phyloP scores from a whole-genome alignment of 495 filamentous ascomycete species.

The Daldinia bambusicola region DNA sequence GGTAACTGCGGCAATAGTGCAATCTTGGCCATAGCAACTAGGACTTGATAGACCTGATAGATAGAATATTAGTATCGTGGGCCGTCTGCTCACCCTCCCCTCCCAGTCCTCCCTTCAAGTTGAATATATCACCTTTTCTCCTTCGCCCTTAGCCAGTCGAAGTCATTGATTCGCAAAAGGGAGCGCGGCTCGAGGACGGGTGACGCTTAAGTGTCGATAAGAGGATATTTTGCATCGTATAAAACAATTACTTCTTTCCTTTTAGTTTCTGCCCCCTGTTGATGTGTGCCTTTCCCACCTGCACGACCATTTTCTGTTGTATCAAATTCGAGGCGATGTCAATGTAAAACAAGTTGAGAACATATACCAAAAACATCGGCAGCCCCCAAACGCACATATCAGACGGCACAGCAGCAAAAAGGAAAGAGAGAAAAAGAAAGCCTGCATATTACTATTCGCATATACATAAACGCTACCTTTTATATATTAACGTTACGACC shows the following conservation, averaged over 20 bases:
- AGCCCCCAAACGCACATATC: slow-evolving; percentile 35
- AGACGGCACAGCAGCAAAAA: slow-evolving; percentile 37
- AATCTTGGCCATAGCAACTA: slow-evolving; percentile 44
- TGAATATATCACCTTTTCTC: slow-evolving; percentile 36
- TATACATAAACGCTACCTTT: slow-evolving; percentile 33
- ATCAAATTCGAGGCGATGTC: slow-evolving; percentile 39
- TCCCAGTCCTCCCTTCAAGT: slow-evolving; percentile 25
- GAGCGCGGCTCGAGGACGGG: slow-evolving; percentile 39
- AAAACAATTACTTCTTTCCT: slow-evolving; percentile 29
- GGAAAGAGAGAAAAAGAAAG: too few species aligned
- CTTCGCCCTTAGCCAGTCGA: slow-evolving; percentile 29
- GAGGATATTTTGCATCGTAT: slow-evolving; percentile 31
- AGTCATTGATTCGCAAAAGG: slow-evolving; percentile 27
- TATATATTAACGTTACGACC: slow-evolving; percentile 28
- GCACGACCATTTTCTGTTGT: slow-evolving; percentile 31
- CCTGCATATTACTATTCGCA: slow-evolving; percentile 28
- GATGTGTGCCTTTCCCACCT: slow-evolving; percentile 29
- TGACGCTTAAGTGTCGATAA: slow-evolving; percentile 36
- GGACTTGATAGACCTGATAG: slow-evolving; percentile 28
- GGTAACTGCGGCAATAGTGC: slow-evolving; percentile 40
- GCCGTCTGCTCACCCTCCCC: slow-evolving; percentile 18
- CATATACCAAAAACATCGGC: slow-evolving; percentile 28
- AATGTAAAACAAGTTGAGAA: slow-evolving; percentile 35
- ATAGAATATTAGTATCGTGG: slow-evolving; percentile 40
- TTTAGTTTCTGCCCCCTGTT: slow-evolving; percentile 5